Conservation (phyloP, 805 yeast species). For the Scheffersomyces ergatensis region DNA sequence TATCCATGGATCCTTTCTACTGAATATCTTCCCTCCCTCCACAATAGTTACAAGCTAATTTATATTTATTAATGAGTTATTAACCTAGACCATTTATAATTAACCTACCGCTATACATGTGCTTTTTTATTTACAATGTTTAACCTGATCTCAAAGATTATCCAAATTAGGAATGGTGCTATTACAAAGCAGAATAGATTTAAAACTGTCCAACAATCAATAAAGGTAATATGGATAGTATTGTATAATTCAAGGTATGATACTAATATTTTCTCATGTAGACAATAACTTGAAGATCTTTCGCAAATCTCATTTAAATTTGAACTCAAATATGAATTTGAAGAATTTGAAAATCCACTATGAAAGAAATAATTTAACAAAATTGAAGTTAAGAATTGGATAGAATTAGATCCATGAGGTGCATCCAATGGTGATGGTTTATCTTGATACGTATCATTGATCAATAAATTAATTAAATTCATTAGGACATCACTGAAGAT, state of each 20-base stretch:
- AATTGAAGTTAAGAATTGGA: background rate
- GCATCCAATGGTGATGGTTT: background rate
- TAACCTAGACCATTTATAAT: too few relatives aligned
- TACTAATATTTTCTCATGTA: background rate
- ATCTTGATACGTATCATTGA: background rate
- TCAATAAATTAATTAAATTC: slow-evolving; percentile 11
- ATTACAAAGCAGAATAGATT: slow-evolving; percentile 2
- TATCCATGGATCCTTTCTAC: too few relatives aligned
- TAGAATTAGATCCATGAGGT: background rate
- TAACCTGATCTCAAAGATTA: background rate
- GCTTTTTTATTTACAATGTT: too few relatives aligned
- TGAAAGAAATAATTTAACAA: background rate
- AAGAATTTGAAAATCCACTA: background rate
- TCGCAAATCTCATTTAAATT: background rate
- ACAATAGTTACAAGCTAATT: too few relatives aligned
- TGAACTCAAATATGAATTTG: background rate
- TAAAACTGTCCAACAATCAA: slow-evolving; percentile 5
- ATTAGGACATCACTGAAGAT: slow-evolving; percentile 18
- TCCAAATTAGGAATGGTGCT: background rate
- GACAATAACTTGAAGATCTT: background rate
- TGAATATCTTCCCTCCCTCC: too few relatives aligned
- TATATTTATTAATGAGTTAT: too few relatives aligned
- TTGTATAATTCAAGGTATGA: slow-evolving; percentile 1
- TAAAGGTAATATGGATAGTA: slow-evolving; percentile 1
- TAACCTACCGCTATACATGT: too few relatives aligned